Conservation (phyloP, 805 yeast genomes). For the Yamadazyma sp. region DNA sequence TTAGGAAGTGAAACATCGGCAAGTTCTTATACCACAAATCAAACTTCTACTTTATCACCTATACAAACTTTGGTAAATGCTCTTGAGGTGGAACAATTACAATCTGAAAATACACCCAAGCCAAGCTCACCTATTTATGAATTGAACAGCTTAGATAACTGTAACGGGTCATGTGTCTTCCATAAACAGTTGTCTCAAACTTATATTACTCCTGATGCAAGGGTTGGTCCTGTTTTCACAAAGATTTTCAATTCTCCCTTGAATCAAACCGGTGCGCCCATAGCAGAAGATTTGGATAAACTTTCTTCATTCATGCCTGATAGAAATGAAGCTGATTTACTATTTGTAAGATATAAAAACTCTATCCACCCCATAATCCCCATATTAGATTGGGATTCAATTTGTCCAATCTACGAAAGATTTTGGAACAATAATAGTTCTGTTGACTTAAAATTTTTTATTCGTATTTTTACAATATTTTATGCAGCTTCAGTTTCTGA, state of each 20-base stretch:
- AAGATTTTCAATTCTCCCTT: conserved; percentile 8
- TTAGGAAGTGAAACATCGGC: too few relatives aligned
- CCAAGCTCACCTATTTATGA: too few relatives aligned
- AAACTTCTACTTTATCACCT: too few relatives aligned
- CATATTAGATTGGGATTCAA: conserved; percentile 9
- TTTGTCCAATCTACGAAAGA: conserved; percentile 9
- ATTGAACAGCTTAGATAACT: too few relatives aligned
- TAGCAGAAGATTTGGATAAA: conserved; percentile 4
- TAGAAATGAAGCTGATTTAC: conserved; percentile 9
- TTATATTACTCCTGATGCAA: conserved; percentile 4
- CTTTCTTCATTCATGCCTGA: conserved; percentile 10
- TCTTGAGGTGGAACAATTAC: too few relatives aligned
- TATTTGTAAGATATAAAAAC: conserved; percentile 9
- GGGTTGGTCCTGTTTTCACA: conserved; percentile 10
- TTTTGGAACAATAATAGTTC: conserved; percentile 9
- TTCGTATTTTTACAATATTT: conserved; percentile 10
- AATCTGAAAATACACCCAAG: too few relatives aligned
- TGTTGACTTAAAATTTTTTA: conserved; percentile 8
- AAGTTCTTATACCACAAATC: too few relatives aligned
- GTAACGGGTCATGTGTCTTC: too few relatives aligned
- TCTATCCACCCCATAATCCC: conserved; percentile 14
- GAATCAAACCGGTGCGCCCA: conserved; percentile 3
- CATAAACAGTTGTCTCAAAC: too few relatives aligned
- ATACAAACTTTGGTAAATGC: too few relatives aligned
- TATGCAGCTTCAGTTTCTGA: conserved; percentile 15